Evolutionary conservation across 2,329 filamentous ascomycete genomes (phyloP).

Genomic region (Cladophialophora chaetospira): DNA sequence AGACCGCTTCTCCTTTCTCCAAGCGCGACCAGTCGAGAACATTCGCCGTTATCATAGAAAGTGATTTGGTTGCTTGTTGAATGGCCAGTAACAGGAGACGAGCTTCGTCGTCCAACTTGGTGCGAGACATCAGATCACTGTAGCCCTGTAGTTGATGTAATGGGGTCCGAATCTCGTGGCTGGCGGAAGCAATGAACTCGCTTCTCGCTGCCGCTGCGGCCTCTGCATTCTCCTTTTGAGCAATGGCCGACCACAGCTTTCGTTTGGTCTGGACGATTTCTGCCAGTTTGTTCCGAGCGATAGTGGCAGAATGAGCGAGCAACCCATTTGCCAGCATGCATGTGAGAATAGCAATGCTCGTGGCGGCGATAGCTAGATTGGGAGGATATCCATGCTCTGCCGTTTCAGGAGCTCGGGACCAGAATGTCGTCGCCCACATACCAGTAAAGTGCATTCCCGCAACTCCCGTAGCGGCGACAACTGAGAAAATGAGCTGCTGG

Average conservation of each 20-base stretch:
- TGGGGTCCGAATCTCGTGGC: conserved; percentile 42
- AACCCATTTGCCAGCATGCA: conserved; percentile 41
- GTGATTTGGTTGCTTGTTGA: conserved; percentile 39
- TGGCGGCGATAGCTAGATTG: conserved; percentile 37
- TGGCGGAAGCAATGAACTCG: conserved; percentile 41
- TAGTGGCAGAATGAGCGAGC: conserved; percentile 40
- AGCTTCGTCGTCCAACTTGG: conserved; percentile 37
- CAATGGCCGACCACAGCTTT: conserved; percentile 40
- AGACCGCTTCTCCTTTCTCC: conserved; percentile 39
- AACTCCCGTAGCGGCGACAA: conserved; percentile 39
- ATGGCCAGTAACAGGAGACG: conserved; percentile 38
- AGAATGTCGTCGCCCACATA: conserved; percentile 39
- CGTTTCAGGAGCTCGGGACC: conserved; percentile 33
- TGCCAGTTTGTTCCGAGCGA: conserved; percentile 40
- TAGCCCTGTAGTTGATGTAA: conserved; percentile 43
- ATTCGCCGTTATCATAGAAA: conserved; percentile 42
- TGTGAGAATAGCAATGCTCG: conserved; percentile 38
- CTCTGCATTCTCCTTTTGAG: conserved; percentile 40
- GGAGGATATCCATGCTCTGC: conserved; percentile 37
- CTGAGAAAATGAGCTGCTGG: conserved; percentile 39
- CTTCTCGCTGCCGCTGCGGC: conserved; percentile 38
- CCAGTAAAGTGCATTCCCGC: conserved; percentile 42
- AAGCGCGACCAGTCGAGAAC: conserved; percentile 43
- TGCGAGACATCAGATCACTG: conserved; percentile 39
- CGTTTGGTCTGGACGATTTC: conserved; percentile 39